A percentile compares a stretch with the other conserved stretches of the same genome.
phyloP scores from a whole-genome alignment of 2,329 filamentous ascomycete genomes.

The Fusarium abutilonis region DNA sequence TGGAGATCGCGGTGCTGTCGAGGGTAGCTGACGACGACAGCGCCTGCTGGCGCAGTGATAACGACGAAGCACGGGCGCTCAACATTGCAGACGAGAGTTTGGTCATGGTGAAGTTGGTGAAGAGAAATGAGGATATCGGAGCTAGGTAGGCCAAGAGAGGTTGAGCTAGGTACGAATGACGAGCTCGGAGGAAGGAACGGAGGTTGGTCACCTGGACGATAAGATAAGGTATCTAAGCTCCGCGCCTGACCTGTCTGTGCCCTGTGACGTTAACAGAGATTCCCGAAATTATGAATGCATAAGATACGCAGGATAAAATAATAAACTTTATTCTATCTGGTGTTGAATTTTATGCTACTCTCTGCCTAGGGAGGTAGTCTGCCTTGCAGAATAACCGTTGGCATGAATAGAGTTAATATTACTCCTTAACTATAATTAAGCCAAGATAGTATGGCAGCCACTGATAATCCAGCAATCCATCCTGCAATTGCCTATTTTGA shows the following conservation, averaged over 20 bases:
- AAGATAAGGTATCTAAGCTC: slow-evolving; percentile 26
- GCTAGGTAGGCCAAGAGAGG: slow-evolving; percentile 18
- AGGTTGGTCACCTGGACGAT: slow-evolving; percentile 36
- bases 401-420: no score
- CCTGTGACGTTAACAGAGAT: background rate
- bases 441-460: no score
- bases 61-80: slow-evolving; percentile 55
- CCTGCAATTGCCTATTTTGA: no score
- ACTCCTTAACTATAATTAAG: no score
- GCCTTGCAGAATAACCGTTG: no score
- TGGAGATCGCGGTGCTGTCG: slow-evolving; percentile 45
- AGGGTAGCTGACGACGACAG: slow-evolving; percentile 42
- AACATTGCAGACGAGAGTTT: slow-evolving; percentile 57
- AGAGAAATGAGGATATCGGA: slow-evolving; percentile 1
- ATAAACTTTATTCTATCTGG: no score
- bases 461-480: no score
- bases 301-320: no score
- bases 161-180: slow-evolving; percentile 22
- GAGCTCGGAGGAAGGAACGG: slow-evolving; percentile 27
- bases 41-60: slow-evolving; percentile 57
- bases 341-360: no score
- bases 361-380: no score
- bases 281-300: no score
- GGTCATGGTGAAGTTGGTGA: slow-evolving; percentile 51
- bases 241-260: slow-evolving; percentile 15